Evolutionary conservation across 2,329 filamentous ascomycete genomes (phyloP), one percentile per base, ranked within the genome.

Genomic region (Moelleriella libera): DNA sequence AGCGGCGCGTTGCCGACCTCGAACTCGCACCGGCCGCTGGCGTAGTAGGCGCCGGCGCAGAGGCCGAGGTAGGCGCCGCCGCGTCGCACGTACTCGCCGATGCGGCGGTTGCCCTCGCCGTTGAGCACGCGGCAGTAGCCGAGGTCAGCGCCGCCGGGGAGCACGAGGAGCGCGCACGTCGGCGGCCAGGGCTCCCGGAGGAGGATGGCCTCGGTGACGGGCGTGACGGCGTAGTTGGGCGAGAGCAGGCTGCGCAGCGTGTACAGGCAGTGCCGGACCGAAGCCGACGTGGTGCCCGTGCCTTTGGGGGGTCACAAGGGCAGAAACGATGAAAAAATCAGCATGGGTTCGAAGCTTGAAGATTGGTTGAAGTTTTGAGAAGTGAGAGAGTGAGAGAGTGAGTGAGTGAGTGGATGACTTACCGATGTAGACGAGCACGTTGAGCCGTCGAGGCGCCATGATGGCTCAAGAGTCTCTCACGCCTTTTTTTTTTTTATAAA

Each of bases 1-100:
- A 97, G 75, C 2, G 76, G 74, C 32, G 55, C 56, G 47, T 92
- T 80, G 2, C 88, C 88, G 10, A 92, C 82, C 66, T 97, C 90
- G 53, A 97, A 98, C 62, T 98, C 92, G 60, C 90, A 96, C 52
- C 73, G 75, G 40, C 74, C 71, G 54, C 75, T 81, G 28, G 84
- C 92, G 58, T 95, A 98, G 66, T 98, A 98, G 9, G 85, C 92
- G 5, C 92, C 92, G 2, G 92, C 92, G 61, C 92, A 98, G 57
- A 98, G 82, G 1, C 92, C 92, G 2, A 98, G 74, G 60, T 92
- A 98, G 0, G 77, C 72, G 12, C 92, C 92, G 30, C 92, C 92
- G 31, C 78, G 75, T 50, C 88, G 84, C 45, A 98, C 87, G 58
- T 85, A 98, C 54, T 90, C 83, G 48, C 75, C 71, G 62, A 98